Evolutionary conservation across 768 basidiomycete species (phyloP).

Genomic region (Astraeus odoratus): DNA sequence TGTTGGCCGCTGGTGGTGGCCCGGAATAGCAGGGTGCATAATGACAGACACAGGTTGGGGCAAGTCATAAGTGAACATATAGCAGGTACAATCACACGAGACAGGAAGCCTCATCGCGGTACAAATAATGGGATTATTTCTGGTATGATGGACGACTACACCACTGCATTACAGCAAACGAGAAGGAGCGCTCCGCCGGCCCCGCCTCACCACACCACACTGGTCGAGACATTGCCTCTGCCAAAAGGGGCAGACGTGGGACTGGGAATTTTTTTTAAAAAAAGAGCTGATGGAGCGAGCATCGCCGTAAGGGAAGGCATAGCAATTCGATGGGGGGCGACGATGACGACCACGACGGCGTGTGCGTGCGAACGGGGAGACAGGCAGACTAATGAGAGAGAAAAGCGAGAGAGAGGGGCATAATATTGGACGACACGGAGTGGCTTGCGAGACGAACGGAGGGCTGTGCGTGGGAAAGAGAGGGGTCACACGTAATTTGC

Average conservation of each 20-base stretch:
- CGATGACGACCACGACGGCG: neutral
- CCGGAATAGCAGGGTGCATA: neutral
- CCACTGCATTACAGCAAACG: neutral
- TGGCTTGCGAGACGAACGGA: neutral
- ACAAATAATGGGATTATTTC: neutral
- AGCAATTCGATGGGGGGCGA: too few species aligned
- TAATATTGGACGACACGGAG: too few species aligned
- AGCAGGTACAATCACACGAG: neutral
- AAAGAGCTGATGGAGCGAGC: too few species aligned
- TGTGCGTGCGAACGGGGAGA: too few species aligned
- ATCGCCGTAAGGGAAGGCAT: too few species aligned
- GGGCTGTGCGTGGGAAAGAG: slow-evolving; percentile 29
- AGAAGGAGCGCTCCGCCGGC: neutral
- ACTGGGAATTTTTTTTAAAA: too few species aligned
- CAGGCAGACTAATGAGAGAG: too few species aligned
- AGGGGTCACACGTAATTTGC: slow-evolving; percentile 29
- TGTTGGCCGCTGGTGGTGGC: neutral
- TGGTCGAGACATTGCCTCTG: neutral
- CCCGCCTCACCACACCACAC: neutral
- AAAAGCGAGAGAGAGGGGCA: too few species aligned
- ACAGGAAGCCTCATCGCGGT: neutral
- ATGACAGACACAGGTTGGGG: neutral
- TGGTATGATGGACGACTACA: neutral
- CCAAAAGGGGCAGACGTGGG: too few species aligned
- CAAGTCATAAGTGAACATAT: neutral